Conservation (phyloP, 2,329 filamentous ascomycete genomes). For the Beauveria sp. region DNA sequence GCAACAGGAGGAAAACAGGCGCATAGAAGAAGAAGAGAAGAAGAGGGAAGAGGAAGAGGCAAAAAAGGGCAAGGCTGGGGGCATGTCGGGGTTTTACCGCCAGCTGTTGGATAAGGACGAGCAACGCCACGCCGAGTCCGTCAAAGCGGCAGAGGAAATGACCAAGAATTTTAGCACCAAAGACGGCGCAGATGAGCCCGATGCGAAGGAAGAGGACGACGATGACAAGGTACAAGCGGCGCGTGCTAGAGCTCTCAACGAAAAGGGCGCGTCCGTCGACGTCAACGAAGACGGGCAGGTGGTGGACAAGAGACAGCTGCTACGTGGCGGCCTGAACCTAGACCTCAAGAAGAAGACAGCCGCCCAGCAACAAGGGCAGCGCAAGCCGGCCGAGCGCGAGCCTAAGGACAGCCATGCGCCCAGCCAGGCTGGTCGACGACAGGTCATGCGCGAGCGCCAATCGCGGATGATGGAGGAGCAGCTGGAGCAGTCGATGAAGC, state of each 20-base stretch:
- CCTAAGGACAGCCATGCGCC: constrained; percentile 31
- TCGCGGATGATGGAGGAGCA: constrained; percentile 73
- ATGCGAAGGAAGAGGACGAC: constrained; percentile 24
- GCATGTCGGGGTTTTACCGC: constrained; percentile 74
- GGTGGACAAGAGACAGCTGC: constrained; percentile 74
- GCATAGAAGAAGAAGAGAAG: constrained; percentile 65
- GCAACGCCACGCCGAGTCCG: constrained; percentile 58
- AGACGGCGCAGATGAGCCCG: neutral
- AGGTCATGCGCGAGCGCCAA: constrained; percentile 67
- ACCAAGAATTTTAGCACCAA: constrained; percentile 32
- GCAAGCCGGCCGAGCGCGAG: constrained; percentile 21
- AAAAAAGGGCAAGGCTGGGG: constrained; percentile 54
- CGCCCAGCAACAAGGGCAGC: constrained; percentile 24
- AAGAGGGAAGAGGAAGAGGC: constrained; percentile 56
- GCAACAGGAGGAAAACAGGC: constrained; percentile 68
- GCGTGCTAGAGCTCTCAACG: constrained; percentile 59
- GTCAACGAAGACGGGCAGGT: constrained; percentile 79
- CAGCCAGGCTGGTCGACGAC: constrained; percentile 40
- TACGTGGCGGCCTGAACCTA: constrained; percentile 69
- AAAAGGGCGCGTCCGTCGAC: constrained; percentile 52
- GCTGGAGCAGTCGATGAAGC: constrained; percentile 64
- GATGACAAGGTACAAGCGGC: constrained; percentile 53
- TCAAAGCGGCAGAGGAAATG: constrained; percentile 57
- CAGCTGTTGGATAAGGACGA: constrained; percentile 66
- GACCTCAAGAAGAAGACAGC: constrained; percentile 50